Evolutionary conservation across 805 yeast genomes (phyloP), one percentile per base, ranked within the genome.

Genomic region (Scheffersomyces ergatensis): DNA sequence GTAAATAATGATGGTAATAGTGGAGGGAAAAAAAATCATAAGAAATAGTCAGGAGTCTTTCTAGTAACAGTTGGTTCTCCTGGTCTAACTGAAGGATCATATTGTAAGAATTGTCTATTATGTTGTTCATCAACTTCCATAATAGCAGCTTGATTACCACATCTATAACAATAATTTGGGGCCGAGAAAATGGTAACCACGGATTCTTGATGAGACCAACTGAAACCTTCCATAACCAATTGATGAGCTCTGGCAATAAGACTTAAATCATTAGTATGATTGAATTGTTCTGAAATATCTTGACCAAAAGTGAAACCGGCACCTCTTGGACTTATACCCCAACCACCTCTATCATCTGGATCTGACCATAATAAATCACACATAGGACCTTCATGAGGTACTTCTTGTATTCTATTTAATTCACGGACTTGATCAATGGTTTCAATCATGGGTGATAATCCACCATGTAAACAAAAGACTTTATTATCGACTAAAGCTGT

Each of bases 241-340:
- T 89, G 97, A 72, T 89, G 97, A 8, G 97, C 97, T 68, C 97
- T 80, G 20, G 97, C 96, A 48, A 90, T 85, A 47, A 90, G 70
- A 38, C 85, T 76, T 49, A 90, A 72, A 49, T 85, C 89, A 62
- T 90, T 90, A 15, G 89, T 83, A 66, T 89, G 96, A 61, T 90
- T 90, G 67, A 90, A 90, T 59, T 89, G 95, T 61, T 87, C 95
- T 51, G 90, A 80, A 55, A 89, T 88, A 72, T 90, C 96, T 69
- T 85, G 95, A 54, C 97, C 97, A 78, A 90, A 90, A 57, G 96
- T 88, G 83, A 86, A 90, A 64, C 97, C 97, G 47, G 97, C 97
- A 74, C 97, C 97, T 79, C 97, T 82, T 65, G 97, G 96, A 58
- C 93, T 84, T 51, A 90, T 87, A 48, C 96, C 96, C 97, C 97